Evolutionary conservation across 176 grass and related monocot genomes (phyloP), one percentile per base, ranked within the genome.

Genomic region (Eragrostis curvula): DNA sequence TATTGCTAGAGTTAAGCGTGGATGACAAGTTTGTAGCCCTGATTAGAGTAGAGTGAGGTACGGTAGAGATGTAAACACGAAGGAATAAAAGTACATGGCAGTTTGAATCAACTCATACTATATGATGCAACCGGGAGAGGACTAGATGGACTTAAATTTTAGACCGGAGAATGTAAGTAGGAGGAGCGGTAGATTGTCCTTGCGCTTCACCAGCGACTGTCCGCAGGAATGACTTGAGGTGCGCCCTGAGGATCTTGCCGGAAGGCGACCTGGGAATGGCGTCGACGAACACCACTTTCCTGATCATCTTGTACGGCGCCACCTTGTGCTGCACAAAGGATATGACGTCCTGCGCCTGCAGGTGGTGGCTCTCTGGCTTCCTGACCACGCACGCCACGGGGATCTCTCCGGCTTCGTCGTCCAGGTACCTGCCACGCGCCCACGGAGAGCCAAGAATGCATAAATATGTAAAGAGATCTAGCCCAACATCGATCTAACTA

Each of bases 261-360:
- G 90, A 88, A 39, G 90, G 66, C 24, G 86, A 86, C 78, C 86
- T 85, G 45, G 90, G 83, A 43, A 92, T 86, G 30, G 29, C 49
- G 41, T 92, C 90, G 30, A 92, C 44, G 76, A 92, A 92, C 20
- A 83, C 65, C 61, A 92, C 86, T 75, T 71, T 88, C 68, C 86
- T 85, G 39, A 92, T 79, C 82, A 83, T 88, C 78, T 86, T 88
- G 30, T 92, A 92, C 6, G 90, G 82, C 50, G 90, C 90, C 60
- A 92, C 85, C 43, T 81, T 92, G 75, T 75, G 45, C 66, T 75
- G n/a, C 49, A 92, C 51, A 32, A 92, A 92, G 56, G 44, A 47
- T 42, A 86, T 15, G 23, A 88, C 52, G 62, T 88, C 86, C 68
- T 47, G 64, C 40, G 82, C 86, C 72, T 65, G 46, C 79, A 69